Base-by-base conservation (phyloP, 768 basidiomycete species). In the Lactarius pseudohatsudake region DNA sequence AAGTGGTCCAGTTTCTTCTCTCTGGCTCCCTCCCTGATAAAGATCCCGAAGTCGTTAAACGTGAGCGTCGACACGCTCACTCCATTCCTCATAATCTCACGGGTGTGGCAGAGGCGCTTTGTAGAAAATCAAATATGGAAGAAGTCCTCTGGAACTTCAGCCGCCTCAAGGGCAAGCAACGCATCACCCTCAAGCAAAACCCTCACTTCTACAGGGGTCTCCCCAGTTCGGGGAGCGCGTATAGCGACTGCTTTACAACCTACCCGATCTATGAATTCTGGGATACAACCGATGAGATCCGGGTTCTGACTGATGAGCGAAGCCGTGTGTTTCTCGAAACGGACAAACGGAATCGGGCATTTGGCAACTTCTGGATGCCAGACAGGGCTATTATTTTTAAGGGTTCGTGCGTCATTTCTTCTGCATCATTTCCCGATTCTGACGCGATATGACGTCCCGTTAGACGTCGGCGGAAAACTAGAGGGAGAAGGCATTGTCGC, bases 141-240 rank as follows among this genome's bases (percentile, higher is more conserved):
- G 67, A 68, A 54, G 36, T 68, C 13, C 9, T 66, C 9, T 68
- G 67, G 67, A 68, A 66, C 16, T 66, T 68, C 47, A 45, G 38
- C 32, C 64, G 60, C 28, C 34, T 53, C 40, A 41, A 54, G 38
- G 59, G 18, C 10, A 15, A 38, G 8, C 55, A 28, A 9, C 67
- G 67, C 30, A 36, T 68, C n/a, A 43, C 59, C 1, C 64, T 66
- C 20, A 54, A 41, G n/a, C 59, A 68, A 6, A 66, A 66, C 16
- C 64, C 67, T 28, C 56, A 58, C 59, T 68, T 68, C 38, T 68
- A 68, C 13, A 15, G 9, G 16, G 20, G 1, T 13, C 54, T 68
- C 9, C 64, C 67, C 8, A 11, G 15, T 13, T 43, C 8, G 0
- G 9, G 6, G 2, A 41, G 28, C 1, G 62, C 6, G 36, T 68